Evolutionary conservation across 495 filamentous ascomycete species (phyloP).

Genomic region (Hyaloscypha bicolor): DNA sequence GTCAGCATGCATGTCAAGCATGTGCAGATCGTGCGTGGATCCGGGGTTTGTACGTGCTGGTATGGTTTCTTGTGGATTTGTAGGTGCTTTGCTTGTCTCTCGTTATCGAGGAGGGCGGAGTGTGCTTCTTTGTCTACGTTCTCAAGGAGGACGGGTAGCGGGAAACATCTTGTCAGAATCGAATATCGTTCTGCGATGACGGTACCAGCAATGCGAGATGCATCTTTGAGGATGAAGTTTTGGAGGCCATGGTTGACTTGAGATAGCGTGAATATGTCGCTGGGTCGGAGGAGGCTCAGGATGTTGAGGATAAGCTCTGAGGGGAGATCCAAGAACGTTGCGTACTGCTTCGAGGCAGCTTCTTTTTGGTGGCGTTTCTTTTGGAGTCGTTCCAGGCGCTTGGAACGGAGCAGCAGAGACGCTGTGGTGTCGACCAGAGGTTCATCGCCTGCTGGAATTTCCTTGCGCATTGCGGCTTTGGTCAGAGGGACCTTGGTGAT

Average conservation of each 20-base stretch:
- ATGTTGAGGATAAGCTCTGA: conserved; percentile 52
- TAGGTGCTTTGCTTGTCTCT: conserved; percentile 38
- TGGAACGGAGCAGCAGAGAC: conserved; percentile 47
- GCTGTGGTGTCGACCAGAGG: conserved; percentile 24
- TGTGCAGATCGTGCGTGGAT: conserved; percentile 46
- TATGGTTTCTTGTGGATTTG: conserved; percentile 46
- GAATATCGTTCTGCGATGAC: conserved; percentile 47
- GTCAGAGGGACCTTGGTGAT: not conserved
- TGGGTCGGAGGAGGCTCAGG: conserved; percentile 44
- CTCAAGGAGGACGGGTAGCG: conserved; percentile 44
- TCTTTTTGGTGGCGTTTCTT: conserved; percentile 38
- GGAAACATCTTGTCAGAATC: conserved; percentile 50
- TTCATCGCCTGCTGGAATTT: not conserved
- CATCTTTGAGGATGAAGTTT: conserved; percentile 43
- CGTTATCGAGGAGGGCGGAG: conserved; percentile 37
- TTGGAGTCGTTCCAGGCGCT: conserved; percentile 44
- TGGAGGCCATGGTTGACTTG: conserved; percentile 40
- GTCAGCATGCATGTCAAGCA: conserved; percentile 53
- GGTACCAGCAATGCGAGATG: conserved; percentile 39
- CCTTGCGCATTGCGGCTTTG: not conserved
- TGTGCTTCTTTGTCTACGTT: conserved; percentile 41
- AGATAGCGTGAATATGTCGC: conserved; percentile 47
- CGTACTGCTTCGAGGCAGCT: conserved; percentile 39
- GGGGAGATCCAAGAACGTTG: conserved; percentile 44
- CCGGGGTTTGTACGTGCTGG: conserved; percentile 47